Percentiles rank a stretch among this genome's conserved stretches.
phyloP scores from a whole-genome alignment of 345 rosid genomes.

The Citrus hindsii region DNA sequence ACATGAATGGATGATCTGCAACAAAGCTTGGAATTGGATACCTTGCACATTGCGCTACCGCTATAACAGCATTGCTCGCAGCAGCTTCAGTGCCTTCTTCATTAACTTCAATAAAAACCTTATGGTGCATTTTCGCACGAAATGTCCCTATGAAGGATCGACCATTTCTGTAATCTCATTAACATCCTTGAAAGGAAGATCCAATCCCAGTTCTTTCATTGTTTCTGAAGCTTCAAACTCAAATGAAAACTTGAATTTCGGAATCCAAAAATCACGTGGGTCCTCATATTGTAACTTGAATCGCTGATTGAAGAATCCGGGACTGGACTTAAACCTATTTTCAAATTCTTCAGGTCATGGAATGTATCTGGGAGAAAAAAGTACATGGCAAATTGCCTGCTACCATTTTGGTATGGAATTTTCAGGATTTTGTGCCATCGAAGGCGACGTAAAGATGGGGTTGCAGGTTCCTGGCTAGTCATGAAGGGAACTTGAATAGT shows the following conservation, averaged over 20 bases:
- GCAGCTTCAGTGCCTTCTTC: slow-evolving; percentile 42
- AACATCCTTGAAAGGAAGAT: neutral
- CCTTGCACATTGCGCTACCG: neutral
- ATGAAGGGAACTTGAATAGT: slow-evolving; percentile 21
- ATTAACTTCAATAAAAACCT: slow-evolving; percentile 35
- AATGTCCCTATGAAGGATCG: neutral
- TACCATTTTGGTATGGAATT: slow-evolving; percentile 25
- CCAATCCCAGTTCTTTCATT: neutral
- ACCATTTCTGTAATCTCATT: neutral
- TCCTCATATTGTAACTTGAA: neutral
- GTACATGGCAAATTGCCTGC: slow-evolving; percentile 21
- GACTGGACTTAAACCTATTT: slow-evolving; percentile 8
- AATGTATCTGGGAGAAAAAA: slow-evolving; percentile 28
- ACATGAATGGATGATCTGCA: slow-evolving; percentile 31
- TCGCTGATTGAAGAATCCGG: slow-evolving; percentile 13
- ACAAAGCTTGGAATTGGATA: slow-evolving; percentile 19
- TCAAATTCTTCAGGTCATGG: slow-evolving; percentile 13
- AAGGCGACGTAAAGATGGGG: slow-evolving; percentile 10
- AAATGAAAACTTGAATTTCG: slow-evolving; percentile 19
- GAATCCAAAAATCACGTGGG: slow-evolving; percentile 24
- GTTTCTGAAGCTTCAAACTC: neutral
- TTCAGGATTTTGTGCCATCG: slow-evolving; percentile 20
- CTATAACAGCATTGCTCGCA: slow-evolving; percentile 5
- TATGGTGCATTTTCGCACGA: slow-evolving; percentile 19
- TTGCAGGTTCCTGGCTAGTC: neutral